Evolutionary conservation across 768 basidiomycete genomes (phyloP).

Genomic region (Lactarius trivialis): DNA sequence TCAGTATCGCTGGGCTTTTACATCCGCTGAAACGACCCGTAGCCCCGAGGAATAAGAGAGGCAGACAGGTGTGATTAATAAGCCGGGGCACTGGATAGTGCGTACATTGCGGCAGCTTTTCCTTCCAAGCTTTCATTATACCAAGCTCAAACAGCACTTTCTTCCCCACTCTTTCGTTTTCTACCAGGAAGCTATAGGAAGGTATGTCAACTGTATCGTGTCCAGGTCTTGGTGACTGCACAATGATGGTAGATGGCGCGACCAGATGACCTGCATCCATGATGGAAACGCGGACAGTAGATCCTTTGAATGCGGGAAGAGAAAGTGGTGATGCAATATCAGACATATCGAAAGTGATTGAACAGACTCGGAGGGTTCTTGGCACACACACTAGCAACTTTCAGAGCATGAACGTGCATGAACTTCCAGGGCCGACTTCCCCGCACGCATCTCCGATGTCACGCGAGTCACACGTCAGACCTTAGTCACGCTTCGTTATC

Average conservation of each 20-base stretch:
- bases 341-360: background rate
- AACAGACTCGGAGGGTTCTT: too few relatives aligned
- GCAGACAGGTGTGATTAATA: background rate
- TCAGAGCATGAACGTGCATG: too few relatives aligned
- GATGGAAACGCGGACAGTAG: background rate
- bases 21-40: too few relatives aligned
- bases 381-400: too few relatives aligned
- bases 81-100: background rate
- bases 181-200: conserved; percentile 2
- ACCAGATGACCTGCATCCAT: background rate
- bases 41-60: background rate
- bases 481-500: too few relatives aligned
- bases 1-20: background rate
- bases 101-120: background rate
- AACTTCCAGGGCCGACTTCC: too few relatives aligned
- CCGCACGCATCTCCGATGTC: too few relatives aligned
- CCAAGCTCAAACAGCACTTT: background rate
- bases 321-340: background rate
- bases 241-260: background rate
- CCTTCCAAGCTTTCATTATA: background rate
- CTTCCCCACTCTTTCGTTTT: background rate
- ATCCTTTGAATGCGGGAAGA: background rate
- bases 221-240: background rate
- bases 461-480: too few relatives aligned
- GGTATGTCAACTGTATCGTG: background rate